Base-by-base conservation (phyloP, 768 basidiomycete genomes). In the Pleurotus eryngii region DNA sequence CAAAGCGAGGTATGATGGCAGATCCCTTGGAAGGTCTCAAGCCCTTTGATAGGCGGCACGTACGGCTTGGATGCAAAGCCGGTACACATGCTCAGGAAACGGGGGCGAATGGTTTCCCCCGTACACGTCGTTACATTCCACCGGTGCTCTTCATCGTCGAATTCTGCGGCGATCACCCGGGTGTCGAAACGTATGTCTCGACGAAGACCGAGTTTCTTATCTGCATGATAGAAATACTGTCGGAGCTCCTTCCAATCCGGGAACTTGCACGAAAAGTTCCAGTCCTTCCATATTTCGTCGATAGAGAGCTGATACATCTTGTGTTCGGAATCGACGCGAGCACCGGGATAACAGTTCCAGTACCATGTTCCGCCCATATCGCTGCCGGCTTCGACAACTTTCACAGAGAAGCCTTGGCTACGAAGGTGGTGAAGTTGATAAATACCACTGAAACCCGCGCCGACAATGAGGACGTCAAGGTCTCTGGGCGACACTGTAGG, bases 111-210 rank as follows among this genome's bases (percentile, higher is more conserved):
- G 39, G 57, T 58, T 1, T 17, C 47, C 6, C 68, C 65, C 14
- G 47, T 51, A 14, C 64, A 39, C 3, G 65, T 62, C 14, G 56
- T 59, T 30, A 69, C 65, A 1, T 56, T 46, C 68, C 68, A 69
- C 9, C 65, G 59, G 38, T 65, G 47, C 3, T 54, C 59, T 30
- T 35, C 14, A 7, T 57, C 58, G 40, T 68, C 55, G 49, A 65
- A 69, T 12, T 57, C 51, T 5, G 68, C 67, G 8, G 63, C 50
- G 15, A 59, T 57, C 12, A 68, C 64, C 22, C 61, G 63, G 4
- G 63, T 68, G 43, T 68, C 59, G 45, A 68, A 67, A 11, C 45
- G 47, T 35, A 69, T 62, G 45, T 67, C 64, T 18, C 64, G 59
- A 6, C 54, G 63, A 7, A 69, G 38, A 22, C 64, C 59, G 42